Evolutionary conservation across 768 basidiomycete genomes (phyloP).

Genomic region (Rhizopogon rudus): DNA sequence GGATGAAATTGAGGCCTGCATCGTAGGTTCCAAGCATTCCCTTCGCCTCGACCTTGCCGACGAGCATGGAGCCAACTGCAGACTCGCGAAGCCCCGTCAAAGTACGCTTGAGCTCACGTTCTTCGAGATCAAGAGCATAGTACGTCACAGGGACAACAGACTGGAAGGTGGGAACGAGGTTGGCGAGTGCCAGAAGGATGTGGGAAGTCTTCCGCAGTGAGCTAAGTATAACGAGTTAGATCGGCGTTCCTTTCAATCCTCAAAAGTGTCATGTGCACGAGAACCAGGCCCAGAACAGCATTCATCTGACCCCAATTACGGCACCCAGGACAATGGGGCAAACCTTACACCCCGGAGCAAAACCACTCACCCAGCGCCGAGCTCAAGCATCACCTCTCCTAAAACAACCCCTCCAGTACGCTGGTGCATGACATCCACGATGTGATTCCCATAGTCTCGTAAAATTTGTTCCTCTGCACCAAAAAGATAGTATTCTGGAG

Average conservation of each 20-base stretch:
- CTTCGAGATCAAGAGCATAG: slow-evolving; percentile 91
- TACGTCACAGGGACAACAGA: slow-evolving; percentile 60
- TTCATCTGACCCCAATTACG: background rate
- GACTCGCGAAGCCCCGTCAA: slow-evolving; percentile 62
- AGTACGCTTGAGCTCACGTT: slow-evolving; percentile 78
- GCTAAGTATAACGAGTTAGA: slow-evolving; percentile 32
- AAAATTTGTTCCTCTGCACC: slow-evolving; percentile 84
- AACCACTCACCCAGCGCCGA: slow-evolving; percentile 84
- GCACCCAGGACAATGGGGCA: background rate
- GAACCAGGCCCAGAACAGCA: background rate
- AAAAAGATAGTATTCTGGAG: slow-evolving; percentile 87
- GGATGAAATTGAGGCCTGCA: slow-evolving; percentile 77
- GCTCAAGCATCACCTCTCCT: slow-evolving; percentile 70
- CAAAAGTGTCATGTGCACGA: background rate
- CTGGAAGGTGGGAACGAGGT: slow-evolving; percentile 34
- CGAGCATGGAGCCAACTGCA: slow-evolving; percentile 52
- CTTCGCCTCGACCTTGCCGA: slow-evolving; percentile 71
- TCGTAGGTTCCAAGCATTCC: slow-evolving; percentile 93
- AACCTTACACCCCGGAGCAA: background rate
- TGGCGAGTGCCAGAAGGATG: slow-evolving; percentile 68
- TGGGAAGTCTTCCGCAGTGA: slow-evolving; percentile 87
- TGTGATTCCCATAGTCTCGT: slow-evolving; percentile 64
- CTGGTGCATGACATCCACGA: slow-evolving; percentile 67
- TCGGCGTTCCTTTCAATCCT: slow-evolving; percentile 4
- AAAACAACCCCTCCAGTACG: slow-evolving; percentile 22